phyloP scores from a whole-genome alignment of 371 early-diverging fungal species.

The Nematocida ausubeli region DNA sequence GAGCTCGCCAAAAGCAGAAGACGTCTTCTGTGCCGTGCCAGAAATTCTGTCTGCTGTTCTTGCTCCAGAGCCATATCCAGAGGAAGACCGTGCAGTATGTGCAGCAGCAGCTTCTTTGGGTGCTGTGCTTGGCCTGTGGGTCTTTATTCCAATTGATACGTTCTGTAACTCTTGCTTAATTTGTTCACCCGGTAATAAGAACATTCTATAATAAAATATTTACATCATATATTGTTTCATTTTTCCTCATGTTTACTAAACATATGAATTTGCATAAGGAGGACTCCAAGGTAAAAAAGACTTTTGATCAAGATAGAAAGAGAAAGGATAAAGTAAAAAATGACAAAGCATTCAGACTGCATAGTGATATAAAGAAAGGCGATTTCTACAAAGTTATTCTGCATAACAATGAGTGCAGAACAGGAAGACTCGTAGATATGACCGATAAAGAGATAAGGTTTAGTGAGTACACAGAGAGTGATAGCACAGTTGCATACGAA shows the following conservation, averaged over 20 bases:
- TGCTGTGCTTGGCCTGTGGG: neutral
- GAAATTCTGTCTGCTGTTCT: neutral
- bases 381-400: conserved; percentile 19
- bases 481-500: conserved; percentile 17
- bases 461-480: conserved; percentile 23
- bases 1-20: conserved; percentile 23
- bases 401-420: neutral
- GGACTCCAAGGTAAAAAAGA: conserved; percentile 4
- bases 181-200: conserved; percentile 14
- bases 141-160: conserved; percentile 25
- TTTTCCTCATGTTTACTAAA: conserved; percentile 22
- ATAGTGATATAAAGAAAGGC: conserved; percentile 13
- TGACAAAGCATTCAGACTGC: neutral
- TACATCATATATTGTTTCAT: conserved; percentile 3
- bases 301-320: conserved; percentile 21
- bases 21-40: too few relatives aligned
- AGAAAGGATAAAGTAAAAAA: neutral
- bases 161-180: neutral
- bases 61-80: too few relatives aligned
- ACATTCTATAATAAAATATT: conserved; percentile 37
- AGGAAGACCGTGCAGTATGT: neutral
- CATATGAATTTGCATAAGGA: conserved; percentile 20
- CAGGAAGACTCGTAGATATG: conserved; percentile 25
- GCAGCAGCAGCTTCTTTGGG: neutral
- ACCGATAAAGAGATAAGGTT: conserved; percentile 26